Evolutionary conservation across 2,329 filamentous ascomycete genomes (phyloP).

Genomic region (Verticillium alfalfae): DNA sequence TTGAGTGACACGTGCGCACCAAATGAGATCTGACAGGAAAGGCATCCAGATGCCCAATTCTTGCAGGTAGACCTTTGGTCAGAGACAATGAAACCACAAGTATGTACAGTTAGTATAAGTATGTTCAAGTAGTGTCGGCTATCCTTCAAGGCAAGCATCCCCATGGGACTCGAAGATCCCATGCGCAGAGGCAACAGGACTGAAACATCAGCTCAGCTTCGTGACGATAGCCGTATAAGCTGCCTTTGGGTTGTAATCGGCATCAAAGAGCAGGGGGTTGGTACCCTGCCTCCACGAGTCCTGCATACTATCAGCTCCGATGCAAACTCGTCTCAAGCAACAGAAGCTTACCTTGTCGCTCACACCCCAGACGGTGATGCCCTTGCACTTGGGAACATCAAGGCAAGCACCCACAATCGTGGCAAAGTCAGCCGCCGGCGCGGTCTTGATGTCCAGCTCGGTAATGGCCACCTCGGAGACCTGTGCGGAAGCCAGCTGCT

Average conservation of each 20-base stretch:
- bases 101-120: too few relatives aligned
- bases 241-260: conserved; percentile 42
- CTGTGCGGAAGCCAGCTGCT: conserved; percentile 42
- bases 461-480: conserved; percentile 57
- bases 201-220: conserved; percentile 14
- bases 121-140: too few relatives aligned
- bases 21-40: too few relatives aligned
- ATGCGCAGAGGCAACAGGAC: too few relatives aligned
- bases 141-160: too few relatives aligned
- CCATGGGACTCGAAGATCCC: too few relatives aligned
- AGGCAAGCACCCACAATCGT: conserved; percentile 54
- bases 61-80: too few relatives aligned
- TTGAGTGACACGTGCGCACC: too few relatives aligned
- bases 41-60: too few relatives aligned
- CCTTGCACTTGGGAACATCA: conserved; percentile 52
- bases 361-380: conserved; percentile 59
- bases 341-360: conserved; percentile 32
- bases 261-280: conserved; percentile 49
- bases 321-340: too few relatives aligned
- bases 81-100: too few relatives aligned
- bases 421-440: conserved; percentile 49
- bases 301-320: conserved; percentile 11
- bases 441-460: conserved; percentile 62
- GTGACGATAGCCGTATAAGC: conserved; percentile 41
- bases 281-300: conserved; percentile 44